These are phyloP conservation scores for Chalciporus sphaerocephalus DNA, from an alignment of 768 basidiomycete species.

Conservation along the genomic window DNA sequence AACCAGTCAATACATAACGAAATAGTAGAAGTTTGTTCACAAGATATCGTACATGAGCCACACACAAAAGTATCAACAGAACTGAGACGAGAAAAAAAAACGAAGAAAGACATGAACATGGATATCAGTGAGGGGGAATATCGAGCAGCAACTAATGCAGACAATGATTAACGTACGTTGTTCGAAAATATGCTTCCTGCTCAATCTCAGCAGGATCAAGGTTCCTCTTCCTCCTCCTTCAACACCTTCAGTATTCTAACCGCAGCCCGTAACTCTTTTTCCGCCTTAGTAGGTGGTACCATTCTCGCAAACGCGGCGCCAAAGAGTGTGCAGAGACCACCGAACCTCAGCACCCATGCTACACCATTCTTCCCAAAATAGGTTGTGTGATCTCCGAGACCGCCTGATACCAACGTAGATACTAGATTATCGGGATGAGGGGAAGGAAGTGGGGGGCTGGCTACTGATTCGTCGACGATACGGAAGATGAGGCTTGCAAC, in stretches of 20 bases:
- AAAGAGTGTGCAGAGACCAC: conserved; percentile 77
- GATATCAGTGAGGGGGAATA: conserved; percentile 5
- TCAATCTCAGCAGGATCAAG: conserved; percentile 29
- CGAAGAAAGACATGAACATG: background rate
- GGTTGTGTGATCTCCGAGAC: conserved; percentile 44
- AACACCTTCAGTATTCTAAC: conserved; percentile 76
- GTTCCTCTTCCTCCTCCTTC: conserved; percentile 51
- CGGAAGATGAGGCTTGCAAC: conserved; percentile 86
- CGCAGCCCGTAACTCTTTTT: conserved; percentile 82
- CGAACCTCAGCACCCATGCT: conserved; percentile 91
- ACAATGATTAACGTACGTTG: conserved; percentile 10
- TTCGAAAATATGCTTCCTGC: conserved; percentile 1
- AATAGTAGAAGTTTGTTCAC: background rate
- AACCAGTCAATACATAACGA: too few species aligned
- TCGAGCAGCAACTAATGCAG: conserved; percentile 7
- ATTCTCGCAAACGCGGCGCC: conserved; percentile 76
- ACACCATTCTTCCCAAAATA: conserved; percentile 86
- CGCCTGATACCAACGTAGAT: conserved; percentile 2
- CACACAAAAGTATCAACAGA: background rate
- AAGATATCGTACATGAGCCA: background rate
- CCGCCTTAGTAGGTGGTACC: conserved; percentile 87
- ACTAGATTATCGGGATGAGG: conserved; percentile 33
- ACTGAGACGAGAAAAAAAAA: background rate
- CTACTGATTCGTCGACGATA: conserved; percentile 54
- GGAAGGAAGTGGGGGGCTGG: conserved; percentile 11